Conservation (phyloP, 176 grass and related monocot species). For the Triticum urartu region DNA sequence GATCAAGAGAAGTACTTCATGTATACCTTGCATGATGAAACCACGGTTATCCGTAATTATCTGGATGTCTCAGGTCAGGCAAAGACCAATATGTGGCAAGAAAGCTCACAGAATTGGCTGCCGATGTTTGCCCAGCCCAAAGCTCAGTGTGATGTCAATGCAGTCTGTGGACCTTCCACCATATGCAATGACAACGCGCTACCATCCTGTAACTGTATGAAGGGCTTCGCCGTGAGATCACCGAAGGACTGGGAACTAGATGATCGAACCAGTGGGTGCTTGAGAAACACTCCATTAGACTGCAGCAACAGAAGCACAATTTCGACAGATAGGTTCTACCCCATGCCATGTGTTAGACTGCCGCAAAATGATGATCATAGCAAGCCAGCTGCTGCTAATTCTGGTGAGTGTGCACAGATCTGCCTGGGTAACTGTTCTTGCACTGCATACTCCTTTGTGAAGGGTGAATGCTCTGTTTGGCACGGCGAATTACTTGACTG, state of each 20-base stretch:
- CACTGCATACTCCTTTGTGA: conserved; percentile 38
- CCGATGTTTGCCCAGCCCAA: conserved; percentile 20
- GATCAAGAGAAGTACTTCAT: conserved; percentile 25
- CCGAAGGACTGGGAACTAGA: conserved; percentile 16
- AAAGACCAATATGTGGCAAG: conserved; percentile 9
- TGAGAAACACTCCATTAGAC: conserved; percentile 34
- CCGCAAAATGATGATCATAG: conserved; percentile 1
- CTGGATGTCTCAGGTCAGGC: conserved; percentile 26
- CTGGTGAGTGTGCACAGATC: conserved; percentile 27
- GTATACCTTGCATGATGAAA: conserved; percentile 23
- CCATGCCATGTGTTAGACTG: conserved; percentile 15
- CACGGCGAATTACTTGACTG: conserved; percentile 40
- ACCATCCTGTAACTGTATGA: conserved; percentile 39
- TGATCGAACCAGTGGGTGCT: conserved; percentile 40
- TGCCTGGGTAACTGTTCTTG: conserved; percentile 57
- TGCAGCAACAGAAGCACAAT: conserved; percentile 21
- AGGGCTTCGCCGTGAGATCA: conserved; percentile 38
- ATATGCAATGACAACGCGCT: conserved; percentile 20
- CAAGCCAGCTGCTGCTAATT: neutral
- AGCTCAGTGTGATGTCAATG: conserved; percentile 34
- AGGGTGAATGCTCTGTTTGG: conserved; percentile 37
- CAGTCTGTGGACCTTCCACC: conserved; percentile 44
- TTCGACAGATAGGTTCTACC: conserved; percentile 41
- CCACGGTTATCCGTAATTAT: neutral
- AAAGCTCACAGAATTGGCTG: conserved; percentile 18